phyloP scores from a whole-genome alignment of 371 early-diverging fungal species.

The Mortierella sp. region DNA sequence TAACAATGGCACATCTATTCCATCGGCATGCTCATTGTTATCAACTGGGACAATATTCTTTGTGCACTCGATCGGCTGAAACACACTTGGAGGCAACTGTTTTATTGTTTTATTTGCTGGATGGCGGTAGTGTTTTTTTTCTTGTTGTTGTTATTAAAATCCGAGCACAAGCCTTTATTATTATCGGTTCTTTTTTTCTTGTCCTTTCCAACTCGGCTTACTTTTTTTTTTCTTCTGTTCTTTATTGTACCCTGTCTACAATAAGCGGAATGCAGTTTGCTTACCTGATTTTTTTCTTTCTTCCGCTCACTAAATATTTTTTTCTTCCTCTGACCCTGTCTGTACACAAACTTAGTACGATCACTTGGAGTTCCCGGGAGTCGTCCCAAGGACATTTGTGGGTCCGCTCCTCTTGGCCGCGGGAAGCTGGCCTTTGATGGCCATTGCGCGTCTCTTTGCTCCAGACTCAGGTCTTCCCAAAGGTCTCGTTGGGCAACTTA shows the following conservation, averaged over 20 bases:
- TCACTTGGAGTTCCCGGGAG: slow-evolving; percentile 92
- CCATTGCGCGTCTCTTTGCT: slow-evolving; percentile 27
- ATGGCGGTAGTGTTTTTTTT: too few relatives aligned
- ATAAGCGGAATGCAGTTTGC: neutral
- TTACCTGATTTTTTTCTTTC: slow-evolving; percentile 7
- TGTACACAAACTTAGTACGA: slow-evolving; percentile 69
- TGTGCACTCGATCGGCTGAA: neutral
- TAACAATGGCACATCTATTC: slow-evolving; percentile 14
- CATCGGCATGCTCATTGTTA: neutral
- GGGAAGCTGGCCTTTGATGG: slow-evolving; percentile 54
- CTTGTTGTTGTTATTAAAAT: neutral
- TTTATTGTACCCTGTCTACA: neutral
- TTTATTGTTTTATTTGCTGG: too few relatives aligned
- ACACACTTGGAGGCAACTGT: neutral
- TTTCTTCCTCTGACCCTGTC: neutral
- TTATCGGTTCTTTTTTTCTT: too few relatives aligned
- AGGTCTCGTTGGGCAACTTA: slow-evolving; percentile 42
- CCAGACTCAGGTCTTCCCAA: slow-evolving; percentile 35
- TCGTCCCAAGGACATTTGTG: slow-evolving; percentile 93
- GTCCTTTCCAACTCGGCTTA: neutral
- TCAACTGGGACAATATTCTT: neutral
- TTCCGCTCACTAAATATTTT: slow-evolving; percentile 21
- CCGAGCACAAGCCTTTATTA: slow-evolving; percentile 10
- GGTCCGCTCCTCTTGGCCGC: slow-evolving; percentile 76
- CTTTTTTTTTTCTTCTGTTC: slow-evolving; percentile 1